phyloP scores from a whole-genome alignment of 352 stramenopile genomes.

The Globisporangium parvum region DNA sequence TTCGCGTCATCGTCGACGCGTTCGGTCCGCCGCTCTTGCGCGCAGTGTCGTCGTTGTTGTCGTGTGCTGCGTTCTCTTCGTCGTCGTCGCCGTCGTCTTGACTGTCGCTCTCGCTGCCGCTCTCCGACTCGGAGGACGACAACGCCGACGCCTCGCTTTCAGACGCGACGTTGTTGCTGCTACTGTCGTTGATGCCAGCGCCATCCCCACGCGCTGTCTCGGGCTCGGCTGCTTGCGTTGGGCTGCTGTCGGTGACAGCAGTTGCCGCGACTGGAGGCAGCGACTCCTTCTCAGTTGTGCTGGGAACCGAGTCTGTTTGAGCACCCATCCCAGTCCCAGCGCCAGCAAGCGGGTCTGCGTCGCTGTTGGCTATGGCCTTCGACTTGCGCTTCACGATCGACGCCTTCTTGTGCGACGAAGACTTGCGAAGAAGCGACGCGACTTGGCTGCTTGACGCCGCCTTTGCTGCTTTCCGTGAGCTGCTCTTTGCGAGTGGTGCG shows the following conservation, averaged over 20 bases:
- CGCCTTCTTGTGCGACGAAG: background rate
- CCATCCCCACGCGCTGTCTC: background rate
- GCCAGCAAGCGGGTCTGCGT: too few relatives aligned
- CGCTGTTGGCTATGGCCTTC: constrained; percentile 11
- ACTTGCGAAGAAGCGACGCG: background rate
- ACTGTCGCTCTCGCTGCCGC: background rate
- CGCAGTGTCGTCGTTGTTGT: background rate
- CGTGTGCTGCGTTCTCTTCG: background rate
- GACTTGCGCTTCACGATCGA: constrained; percentile 16
- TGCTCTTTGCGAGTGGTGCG: constrained; percentile 3
- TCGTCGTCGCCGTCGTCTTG: constrained; percentile 5
- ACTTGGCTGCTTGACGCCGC: background rate
- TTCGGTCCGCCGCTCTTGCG: constrained; percentile 4
- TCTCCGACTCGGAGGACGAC: constrained; percentile 3
- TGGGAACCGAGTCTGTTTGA: too few relatives aligned
- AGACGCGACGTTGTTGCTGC: too few relatives aligned
- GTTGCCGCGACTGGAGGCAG: background rate
- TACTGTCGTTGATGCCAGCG: background rate
- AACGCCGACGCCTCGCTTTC: background rate
- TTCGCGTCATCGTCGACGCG: constrained; percentile 39
- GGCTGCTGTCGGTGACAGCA: background rate
- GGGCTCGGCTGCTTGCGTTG: background rate
- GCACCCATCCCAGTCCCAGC: too few relatives aligned
- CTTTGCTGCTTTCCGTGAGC: constrained; percentile 2
- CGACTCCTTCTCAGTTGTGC: too few relatives aligned